Evolutionary conservation across 1,139 yeast species (phyloP), one percentile per base, ranked within the genome.

Genomic region (Tardiomyces depauwii): DNA sequence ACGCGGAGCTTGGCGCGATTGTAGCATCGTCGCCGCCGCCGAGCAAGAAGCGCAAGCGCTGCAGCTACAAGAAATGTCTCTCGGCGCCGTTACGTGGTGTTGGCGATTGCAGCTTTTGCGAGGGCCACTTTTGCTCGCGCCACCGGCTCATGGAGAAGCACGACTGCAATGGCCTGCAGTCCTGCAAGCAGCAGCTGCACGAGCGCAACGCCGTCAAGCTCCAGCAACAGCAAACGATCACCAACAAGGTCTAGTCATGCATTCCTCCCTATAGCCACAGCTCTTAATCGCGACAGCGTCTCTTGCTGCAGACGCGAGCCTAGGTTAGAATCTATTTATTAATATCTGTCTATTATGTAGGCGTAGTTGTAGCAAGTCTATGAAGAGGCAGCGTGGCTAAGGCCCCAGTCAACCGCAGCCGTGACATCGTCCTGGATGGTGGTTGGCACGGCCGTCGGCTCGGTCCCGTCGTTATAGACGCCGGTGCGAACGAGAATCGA

Each of bases 61-160:
- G 95, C 63, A 70, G 80, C 23, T 78, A 78, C 64, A 67, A 67
- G 43, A 63, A 69, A 41, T 87, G 96, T 64, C 69, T 73, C 30
- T 73, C 83, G 14, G 70, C 77, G 2, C 87, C 91, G 1, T 74
- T 86, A 49, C 76, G 94, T 53, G 83, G 87, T 68, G 93, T 85
- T 39, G 96, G 96, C 39, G 88, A 82, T 63, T 88, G 96, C 64
- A 76, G 80, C 48, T 85, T 81, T 60, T 88, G 96, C 63, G 78
- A 79, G 45, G 95, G 95, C 42, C 83, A 82, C 60, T 87, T 79
- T 63, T 87, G 96, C 65, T 84, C 93, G 39, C 82, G 82, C 59
- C 96, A 87, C 66, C 73, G 96, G 50, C 72, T 88, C 49, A 72
- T 87, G 65, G 96, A 87, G 64, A 87, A 82, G 63, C 96, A 87